Evolutionary conservation across 202 grass and related monocot genomes (phyloP).

Genomic region (Panicum hallii): DNA sequence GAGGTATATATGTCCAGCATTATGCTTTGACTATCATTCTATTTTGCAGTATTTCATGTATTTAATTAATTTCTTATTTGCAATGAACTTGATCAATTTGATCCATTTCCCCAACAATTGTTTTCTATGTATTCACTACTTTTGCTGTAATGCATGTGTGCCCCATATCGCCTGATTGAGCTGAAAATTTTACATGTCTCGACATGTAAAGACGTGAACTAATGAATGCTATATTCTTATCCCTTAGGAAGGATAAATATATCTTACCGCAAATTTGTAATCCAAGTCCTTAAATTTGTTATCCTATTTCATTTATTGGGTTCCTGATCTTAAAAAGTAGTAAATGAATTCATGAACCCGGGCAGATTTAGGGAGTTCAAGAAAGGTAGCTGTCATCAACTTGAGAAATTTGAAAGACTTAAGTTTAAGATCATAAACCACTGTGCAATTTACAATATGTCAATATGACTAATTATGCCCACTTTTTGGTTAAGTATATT

Average conservation of each 20-base stretch:
- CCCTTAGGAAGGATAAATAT: background rate
- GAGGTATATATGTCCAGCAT: constrained; percentile 52
- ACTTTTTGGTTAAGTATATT: background rate
- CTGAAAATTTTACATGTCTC: too few species aligned
- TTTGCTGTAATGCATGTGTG: background rate
- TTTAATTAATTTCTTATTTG: background rate
- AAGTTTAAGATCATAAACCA: too few species aligned
- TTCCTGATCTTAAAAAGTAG: background rate
- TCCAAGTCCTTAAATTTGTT: background rate
- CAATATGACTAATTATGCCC: too few species aligned
- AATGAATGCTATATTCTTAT: background rate
- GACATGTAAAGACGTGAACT: background rate
- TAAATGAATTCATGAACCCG: background rate
- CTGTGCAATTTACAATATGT: too few species aligned
- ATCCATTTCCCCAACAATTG: background rate
- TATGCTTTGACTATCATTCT: background rate
- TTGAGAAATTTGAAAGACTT: background rate
- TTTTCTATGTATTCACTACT: background rate
- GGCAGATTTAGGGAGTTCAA: background rate
- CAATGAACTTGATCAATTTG: too few species aligned
- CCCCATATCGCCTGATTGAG: too few species aligned
- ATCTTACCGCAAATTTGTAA: background rate
- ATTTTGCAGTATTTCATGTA: background rate
- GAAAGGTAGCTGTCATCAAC: background rate
- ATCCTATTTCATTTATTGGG: background rate